phyloP scores from a whole-genome alignment of 345 rosid genomes.

The Corchorus olitorius region DNA sequence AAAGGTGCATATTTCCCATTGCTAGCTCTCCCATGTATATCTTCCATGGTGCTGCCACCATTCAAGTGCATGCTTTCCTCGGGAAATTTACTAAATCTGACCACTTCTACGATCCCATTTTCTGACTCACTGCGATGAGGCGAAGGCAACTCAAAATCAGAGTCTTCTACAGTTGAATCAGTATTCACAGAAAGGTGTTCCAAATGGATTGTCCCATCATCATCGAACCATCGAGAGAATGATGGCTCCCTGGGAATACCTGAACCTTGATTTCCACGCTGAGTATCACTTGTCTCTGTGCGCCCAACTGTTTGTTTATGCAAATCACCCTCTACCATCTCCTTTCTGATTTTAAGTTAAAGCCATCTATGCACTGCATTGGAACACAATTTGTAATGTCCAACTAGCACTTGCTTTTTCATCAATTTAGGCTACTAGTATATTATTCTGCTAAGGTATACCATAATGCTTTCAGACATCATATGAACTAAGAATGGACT shows the following conservation, averaged over 20 bases:
- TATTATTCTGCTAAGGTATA: not conserved
- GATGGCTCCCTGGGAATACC: slow-evolving; percentile 42
- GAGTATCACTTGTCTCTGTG: slow-evolving; percentile 17
- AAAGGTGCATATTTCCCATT: slow-evolving; percentile 51
- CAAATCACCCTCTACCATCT: slow-evolving; percentile 38
- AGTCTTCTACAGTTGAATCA: slow-evolving; percentile 26
- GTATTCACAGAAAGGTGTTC: slow-evolving; percentile 20
- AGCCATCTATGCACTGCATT: slow-evolving; percentile 17
- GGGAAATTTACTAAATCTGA: slow-evolving; percentile 28
- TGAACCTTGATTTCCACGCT: slow-evolving; percentile 27
- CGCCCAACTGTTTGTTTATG: slow-evolving; percentile 25
- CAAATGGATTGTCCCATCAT: slow-evolving; percentile 30
- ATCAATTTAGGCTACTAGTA: not conserved
- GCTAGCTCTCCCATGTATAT: slow-evolving; percentile 31
- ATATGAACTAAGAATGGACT: not conserved
- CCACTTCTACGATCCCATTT: slow-evolving; percentile 29
- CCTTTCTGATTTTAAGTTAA: slow-evolving; percentile 27
- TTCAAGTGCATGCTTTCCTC: slow-evolving; percentile 51
- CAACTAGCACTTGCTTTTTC: not conserved
- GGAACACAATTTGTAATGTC: not conserved
- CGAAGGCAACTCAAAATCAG: slow-evolving; percentile 38
- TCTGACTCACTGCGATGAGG: slow-evolving; percentile 32
- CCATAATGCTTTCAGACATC: not conserved
- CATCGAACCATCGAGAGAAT: slow-evolving; percentile 45
- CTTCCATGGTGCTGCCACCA: slow-evolving; percentile 35